Base-by-base conservation (phyloP, 1,139 yeast genomes). In the Hansenula sp. region DNA sequence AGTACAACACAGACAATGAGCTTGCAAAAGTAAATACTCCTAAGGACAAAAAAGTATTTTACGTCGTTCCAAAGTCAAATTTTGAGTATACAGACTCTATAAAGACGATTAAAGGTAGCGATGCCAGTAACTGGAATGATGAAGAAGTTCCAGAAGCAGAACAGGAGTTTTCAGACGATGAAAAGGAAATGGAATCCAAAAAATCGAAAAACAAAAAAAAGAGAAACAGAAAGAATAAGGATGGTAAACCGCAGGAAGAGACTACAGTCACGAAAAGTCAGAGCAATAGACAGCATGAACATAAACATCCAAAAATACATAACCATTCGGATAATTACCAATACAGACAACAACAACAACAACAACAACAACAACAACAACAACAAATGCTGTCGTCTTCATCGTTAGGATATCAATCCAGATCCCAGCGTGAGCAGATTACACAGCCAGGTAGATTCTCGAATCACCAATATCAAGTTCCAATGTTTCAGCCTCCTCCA, bases 161-260 rank as follows among this genome's bases (percentile, higher is more conserved):
- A 58, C 96, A 88, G 59, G 97, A 92, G 55, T 92, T 82, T 40
- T 87, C 96, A 1, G 97, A 92, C 57, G 97, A 92, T 62, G 97
- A 90, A 59, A 74, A 74, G 51, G 97, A 90, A 45, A 63, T 66
- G 42, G 60, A 53, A 36, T 59, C 49, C 38, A 68, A 66, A 45
- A 64, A 62, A 45, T 57, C 57, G 38, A 79, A 77, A 54, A 86
- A 79, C 53, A 80, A 77, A 63, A 81, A 77, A 57, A 75, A 69
- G 51, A 72, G 69, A 49, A 69, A 68, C 42, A 64, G 67, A 40
- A 68, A 66, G 44, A 66, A 61, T 39, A 65, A 61, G 35, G 40
- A 25, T 20, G 41, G 32, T 40, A 22, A n/a, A 6, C 25, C 37
- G 38, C n/a, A 34, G 27, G 12, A 43, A 42, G 18, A n/a, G n/a